phyloP scores from a whole-genome alignment of 352 stramenopile species.

The Pythium insidiosum region DNA sequence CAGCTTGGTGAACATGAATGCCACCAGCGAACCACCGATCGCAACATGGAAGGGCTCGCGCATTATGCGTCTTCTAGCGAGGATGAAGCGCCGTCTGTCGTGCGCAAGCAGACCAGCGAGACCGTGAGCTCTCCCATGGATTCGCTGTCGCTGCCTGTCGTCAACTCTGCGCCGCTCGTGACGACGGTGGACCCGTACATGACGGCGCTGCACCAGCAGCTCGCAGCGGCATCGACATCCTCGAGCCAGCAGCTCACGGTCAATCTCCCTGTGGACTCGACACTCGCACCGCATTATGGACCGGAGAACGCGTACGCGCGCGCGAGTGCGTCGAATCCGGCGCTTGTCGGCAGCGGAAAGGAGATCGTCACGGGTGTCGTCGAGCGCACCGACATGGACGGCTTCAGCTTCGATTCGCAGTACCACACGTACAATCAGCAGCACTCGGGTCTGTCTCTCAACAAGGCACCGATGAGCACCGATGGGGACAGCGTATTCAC shows the following conservation, averaged over 20 bases:
- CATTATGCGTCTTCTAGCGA: conserved; percentile 17
- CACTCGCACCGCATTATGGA: conserved; percentile 41
- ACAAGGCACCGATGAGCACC: not conserved
- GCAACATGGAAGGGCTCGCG: conserved; percentile 14
- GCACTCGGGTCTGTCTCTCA: conserved; percentile 18
- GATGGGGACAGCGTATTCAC: conserved; percentile 18
- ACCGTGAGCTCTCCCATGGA: conserved; percentile 2
- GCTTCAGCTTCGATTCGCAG: conserved; percentile 74
- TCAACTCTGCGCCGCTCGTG: conserved; percentile 54
- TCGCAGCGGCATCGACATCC: no score
- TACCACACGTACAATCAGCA: conserved; percentile 75
- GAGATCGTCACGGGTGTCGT: conserved; percentile 74
- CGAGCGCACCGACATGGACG: conserved; percentile 56
- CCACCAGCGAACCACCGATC: not conserved
- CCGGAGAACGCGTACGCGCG: conserved; percentile 19
- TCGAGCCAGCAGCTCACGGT: conserved; percentile 32
- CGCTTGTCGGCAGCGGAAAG: conserved; percentile 47
- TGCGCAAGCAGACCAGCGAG: no score
- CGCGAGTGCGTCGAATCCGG: conserved; percentile 17
- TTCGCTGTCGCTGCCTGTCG: conserved; percentile 19
- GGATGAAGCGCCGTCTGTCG: conserved; percentile 6
- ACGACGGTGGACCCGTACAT: conserved; percentile 16
- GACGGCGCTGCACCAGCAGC: conserved; percentile 22
- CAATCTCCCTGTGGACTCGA: conserved; percentile 63
- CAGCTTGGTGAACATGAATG: not conserved